Evolutionary conservation across 306 rosid species (phyloP).

Genomic region (Lagenaria siceraria): DNA sequence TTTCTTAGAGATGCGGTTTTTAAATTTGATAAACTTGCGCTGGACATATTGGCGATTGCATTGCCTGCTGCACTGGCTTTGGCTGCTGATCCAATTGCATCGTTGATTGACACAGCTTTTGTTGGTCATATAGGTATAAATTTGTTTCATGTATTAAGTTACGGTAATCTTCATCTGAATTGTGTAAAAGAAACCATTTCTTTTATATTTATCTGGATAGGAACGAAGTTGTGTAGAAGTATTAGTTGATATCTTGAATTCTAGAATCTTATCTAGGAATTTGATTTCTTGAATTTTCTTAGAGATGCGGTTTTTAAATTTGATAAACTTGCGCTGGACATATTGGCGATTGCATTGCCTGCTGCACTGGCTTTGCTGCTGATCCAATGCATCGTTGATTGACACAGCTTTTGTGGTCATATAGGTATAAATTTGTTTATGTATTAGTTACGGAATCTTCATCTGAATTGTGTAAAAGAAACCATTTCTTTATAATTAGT

Average conservation of each 20-base stretch:
- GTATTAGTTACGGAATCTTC: not conserved
- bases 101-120: slow-evolving; percentile 86
- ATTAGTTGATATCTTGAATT: not conserved
- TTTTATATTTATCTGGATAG: too few relatives aligned
- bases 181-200: not conserved
- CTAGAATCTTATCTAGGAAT: not conserved
- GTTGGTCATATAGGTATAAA: slow-evolving; percentile 82
- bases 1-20: slow-evolving; percentile 22
- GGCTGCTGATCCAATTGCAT: slow-evolving; percentile 77
- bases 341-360: slow-evolving; percentile 79
- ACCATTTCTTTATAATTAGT: not conserved
- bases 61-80: slow-evolving; percentile 87
- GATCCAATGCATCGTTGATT: slow-evolving; percentile 76
- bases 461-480: not conserved
- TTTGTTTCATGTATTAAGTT: slow-evolving; percentile 1
- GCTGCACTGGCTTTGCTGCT: slow-evolving; percentile 87
- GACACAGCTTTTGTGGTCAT: slow-evolving; percentile 92
- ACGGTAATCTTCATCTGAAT: not conserved
- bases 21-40: slow-evolving; percentile 44
- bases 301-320: slow-evolving; percentile 24
- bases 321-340: slow-evolving; percentile 60
- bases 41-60: slow-evolving; percentile 75
- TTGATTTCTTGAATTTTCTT: slow-evolving; percentile 1
- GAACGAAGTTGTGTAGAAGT: too few relatives aligned
- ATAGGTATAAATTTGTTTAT: slow-evolving; percentile 41